Evolutionary conservation across 768 basidiomycete genomes (phyloP), one percentile per base, ranked within the genome.

Genomic region (Podaxis sp.): DNA sequence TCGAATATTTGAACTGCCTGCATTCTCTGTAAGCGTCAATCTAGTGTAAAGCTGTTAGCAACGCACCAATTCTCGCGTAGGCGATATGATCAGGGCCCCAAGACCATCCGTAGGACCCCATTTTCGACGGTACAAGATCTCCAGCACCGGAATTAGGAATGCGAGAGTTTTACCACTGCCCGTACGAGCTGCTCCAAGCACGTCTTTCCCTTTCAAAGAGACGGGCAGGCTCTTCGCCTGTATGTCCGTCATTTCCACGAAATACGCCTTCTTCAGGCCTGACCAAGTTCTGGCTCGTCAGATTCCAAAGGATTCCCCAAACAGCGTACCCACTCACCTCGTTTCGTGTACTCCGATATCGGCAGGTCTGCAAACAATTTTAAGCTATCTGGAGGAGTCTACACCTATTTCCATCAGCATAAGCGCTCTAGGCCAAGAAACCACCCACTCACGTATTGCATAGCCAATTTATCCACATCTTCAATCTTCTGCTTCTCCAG

Each of bases 1-100:
- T 96, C 94, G 33, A 99, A 99, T 63, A 98, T 99, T 80, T 99
- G 97, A 15, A 99, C 92, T 1, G 96, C 96, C 93, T 96, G 67
- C 0, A 8, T 39, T 17, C 30, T 19, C 40, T 44, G 42, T 63
- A 55, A 66, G 30, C 28, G 6, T 17, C 26, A 28, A 30, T 3
- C 6, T 42, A 30, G 55, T 19, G 0, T n/a, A 51, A 36, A 11
- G 44, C 26, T 58, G 52, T 3, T 19, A 58, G 11, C 15, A 12
- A 80, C 88, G 54, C 68, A 95, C 94, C 67, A 98, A 76, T 75
- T 99, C 96, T 51, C 96, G 82, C 1, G 96, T 99, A 3, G 96
- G 96, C 0, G 93, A 95, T 58, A 99, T 92, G 65, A 99, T 87
- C 52, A 99, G 74, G 1, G 95, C 96, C 5, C 96, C 96, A 73